Base-by-base conservation (phyloP, 2,329 filamentous ascomycete species). In the Coniosporium tulheliwenetii region DNA sequence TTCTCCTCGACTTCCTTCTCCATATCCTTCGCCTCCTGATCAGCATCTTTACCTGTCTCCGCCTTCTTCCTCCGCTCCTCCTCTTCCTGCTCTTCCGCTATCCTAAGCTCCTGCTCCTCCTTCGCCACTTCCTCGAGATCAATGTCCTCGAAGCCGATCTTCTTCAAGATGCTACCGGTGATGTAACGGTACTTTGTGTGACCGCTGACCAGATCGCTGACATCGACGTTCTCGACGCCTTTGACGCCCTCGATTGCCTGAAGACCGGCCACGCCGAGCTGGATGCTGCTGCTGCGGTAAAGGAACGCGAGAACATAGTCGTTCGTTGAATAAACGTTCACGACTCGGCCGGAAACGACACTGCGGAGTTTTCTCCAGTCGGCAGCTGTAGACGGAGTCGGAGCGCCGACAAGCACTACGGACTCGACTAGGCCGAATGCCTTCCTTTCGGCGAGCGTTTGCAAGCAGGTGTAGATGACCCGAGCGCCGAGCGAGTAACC, bases 301-400 rank as follows among this genome's bases (percentile, higher is more conserved):
- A 94, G 66, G 55, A 94, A 89, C 1, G 77, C 86, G 1, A 95
- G 75, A 30, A 95, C 77, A 52, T 85, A 83, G 59, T 95, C 87
- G 44, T 91, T 87, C 40, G 80, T 77, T 1, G 84, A 89, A 60
- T 81, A 94, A 8, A 89, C 85, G 50, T 95, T 95, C 50, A 93
- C 81, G 7, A 94, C 70, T 43, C 81, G 74, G 2, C 87, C 86
- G 1, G 79, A 75, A 0, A 93, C 85, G 1, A 89, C 84, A 36
- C 74, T 76, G 29, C 85, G 75, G 48, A 93, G 75, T 32, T 75
- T 67, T 36, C 79, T 72, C 87, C 87, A 95, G 48, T 85, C 76
- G 1, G 69, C 69, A 0, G 73, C 61, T 36, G 80, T 73, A 0
- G 80, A 83, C 0, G 87, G 85, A 0, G 81, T 76, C 0, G 87